A percentile compares a stretch with the other conserved stretches of the same genome.
Evolutionary conservation across 1,284 basidiomycete species (phyloP).

Genomic region (Tetrapyrgos nigripes): DNA sequence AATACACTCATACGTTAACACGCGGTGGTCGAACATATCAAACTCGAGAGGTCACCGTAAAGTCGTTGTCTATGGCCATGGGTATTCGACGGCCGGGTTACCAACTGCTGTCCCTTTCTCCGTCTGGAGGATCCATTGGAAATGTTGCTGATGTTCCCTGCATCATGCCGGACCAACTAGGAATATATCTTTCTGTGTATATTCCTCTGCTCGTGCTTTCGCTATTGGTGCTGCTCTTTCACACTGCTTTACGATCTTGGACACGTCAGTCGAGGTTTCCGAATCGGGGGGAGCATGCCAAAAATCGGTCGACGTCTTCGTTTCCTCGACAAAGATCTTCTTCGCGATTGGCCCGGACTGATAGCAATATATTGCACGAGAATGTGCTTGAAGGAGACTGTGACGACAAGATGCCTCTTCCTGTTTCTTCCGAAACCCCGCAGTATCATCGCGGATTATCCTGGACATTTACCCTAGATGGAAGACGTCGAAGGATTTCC

Average conservation of each 20-base stretch:
- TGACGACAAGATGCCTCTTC: constrained; percentile 22
- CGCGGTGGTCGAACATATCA: constrained; percentile 29
- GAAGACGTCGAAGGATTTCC: not conserved
- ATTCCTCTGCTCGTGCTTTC: constrained; percentile 52
- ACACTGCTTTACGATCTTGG: constrained; percentile 30
- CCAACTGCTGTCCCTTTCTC: constrained; percentile 79
- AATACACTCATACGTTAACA: constrained; percentile 63
- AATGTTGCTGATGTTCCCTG: constrained; percentile 62
- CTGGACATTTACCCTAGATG: not conserved
- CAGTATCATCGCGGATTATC: not conserved
- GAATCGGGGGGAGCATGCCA: not conserved
- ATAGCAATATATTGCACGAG: not conserved
- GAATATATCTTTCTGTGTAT: constrained; percentile 51
- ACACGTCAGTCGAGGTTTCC: constrained; percentile 12
- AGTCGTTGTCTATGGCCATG: constrained; percentile 84
- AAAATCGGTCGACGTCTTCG: constrained; percentile 1
- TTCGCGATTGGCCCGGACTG: not conserved
- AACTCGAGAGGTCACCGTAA: constrained; percentile 80
- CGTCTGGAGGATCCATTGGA: constrained; percentile 42
- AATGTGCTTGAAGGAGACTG: constrained; percentile 9
- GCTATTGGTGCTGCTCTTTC: constrained; percentile 42
- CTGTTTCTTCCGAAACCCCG: constrained; percentile 16
- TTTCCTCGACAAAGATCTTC: not conserved
- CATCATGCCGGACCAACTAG: constrained; percentile 70
- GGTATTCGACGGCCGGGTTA: constrained; percentile 83